Evolutionary conservation across 164 flowering plant genomes (phyloP), one percentile per base, ranked within the genome.

Genomic region (Magnolia sinica): DNA sequence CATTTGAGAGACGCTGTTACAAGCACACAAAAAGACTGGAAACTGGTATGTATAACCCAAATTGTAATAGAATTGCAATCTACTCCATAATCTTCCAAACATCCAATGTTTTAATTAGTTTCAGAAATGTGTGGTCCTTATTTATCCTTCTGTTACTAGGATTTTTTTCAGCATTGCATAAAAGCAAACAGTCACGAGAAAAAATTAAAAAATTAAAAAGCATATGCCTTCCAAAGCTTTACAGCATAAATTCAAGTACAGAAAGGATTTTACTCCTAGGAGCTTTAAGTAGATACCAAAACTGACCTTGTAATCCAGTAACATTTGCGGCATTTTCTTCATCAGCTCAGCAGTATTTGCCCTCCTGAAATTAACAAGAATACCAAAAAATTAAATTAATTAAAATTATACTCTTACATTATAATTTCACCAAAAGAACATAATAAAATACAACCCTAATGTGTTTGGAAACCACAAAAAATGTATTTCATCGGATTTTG

Each of bases 321-420:
- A 81, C 94, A 88, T 91, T 1, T 86, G 82, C 0, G 98, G 97
- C 98, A 95, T 93, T 79, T 89, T 87, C 87, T 88, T 84, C 99
- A 95, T 95, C 81, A 95, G 76, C 69, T 84, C 88, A 31, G 87
- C 95, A 45, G 99, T 95, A 67, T 90, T 85, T 27, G 85, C 99
- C 27, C 80, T 78, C 80, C 80, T 78, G 64, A 69, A 55, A 55
- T n/a, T 7, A 68, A 78, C 18, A 59, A 61, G 20, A 45, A 61
- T n/a, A 13, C 9, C 7, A 27, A 14, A 37, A 37, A 37, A 3
- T 4, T 27, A 37, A 37, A 37, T 37, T 37, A 37, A 37, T 19
- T n/a, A 64, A 66, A 68, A 18, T 24, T 37, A 37, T 3, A 37
- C 45, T 5, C 45, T 37, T 37, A 37, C 45, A 37, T 5, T 5